Base-by-base conservation (phyloP, 805 yeast genomes). In the Saccharomycopsis babjevae region DNA sequence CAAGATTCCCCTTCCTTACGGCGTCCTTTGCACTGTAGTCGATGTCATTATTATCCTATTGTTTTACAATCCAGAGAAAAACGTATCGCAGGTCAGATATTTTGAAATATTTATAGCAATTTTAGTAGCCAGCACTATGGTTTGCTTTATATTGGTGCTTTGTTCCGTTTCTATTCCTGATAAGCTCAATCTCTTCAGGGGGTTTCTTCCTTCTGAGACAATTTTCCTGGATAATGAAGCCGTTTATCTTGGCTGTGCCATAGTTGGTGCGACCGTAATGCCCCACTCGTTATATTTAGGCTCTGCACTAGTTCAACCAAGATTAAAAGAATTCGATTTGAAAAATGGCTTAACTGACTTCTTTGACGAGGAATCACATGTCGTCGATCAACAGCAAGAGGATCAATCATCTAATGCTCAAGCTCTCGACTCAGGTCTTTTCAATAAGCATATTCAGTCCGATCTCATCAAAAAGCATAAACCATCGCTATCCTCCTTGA, bases 251-350 rank as follows among this genome's bases (percentile, higher is more conserved):
- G 84, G 92, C 36, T 79, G 90, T 65, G 92, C 97, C 25, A 86
- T 92, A 60, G 75, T 92, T 62, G 97, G 97, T 36, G 96, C 97
- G 28, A 91, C 97, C 1, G 93, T 92, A 30, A 91, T 91, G 97
- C 97, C 97, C 7, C 97, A 92, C 70, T 86, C 94, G 1, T 75
- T 91, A 57, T 91, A 87, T 69, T 77, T 91, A 55, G 97, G 97
- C 1, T 85, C 93, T 0, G 96, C 96, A 15, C 82, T 92, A 60
- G 97, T 89, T 5, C 96, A 90, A 70, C 86, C 96, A 5, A 79
- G 97, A 64, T 75, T 91, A 59, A 82, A 88, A 66, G 96, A 89
- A 55, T 89, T 76, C 68, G 97, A 50, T 70, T 60, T 62, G n/a
- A 28, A 57, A 11, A 54, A 62, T 22, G 52, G 52, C 10, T 13